Conservation (phyloP, 352 stramenopile species). For the Globisporangium megalacanthum region DNA sequence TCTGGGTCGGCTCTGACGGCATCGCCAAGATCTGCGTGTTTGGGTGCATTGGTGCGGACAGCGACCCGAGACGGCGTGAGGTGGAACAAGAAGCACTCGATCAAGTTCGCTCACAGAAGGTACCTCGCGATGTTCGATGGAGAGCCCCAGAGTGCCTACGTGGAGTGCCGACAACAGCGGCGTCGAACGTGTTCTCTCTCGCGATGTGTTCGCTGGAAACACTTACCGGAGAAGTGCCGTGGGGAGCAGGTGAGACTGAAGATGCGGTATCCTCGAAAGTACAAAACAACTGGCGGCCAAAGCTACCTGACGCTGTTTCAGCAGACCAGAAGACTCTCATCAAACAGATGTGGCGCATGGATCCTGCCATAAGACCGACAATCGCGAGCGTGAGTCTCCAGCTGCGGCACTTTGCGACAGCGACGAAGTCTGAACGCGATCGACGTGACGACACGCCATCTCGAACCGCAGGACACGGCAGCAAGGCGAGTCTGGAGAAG, state of each 20-base stretch:
- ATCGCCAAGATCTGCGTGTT: conserved; percentile 4
- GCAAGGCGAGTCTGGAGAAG: neutral
- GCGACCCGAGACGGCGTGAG: neutral
- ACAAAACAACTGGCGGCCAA: neutral
- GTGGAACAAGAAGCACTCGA: neutral
- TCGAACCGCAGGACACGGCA: neutral
- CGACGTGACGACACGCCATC: neutral
- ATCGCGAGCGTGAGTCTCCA: too few species aligned
- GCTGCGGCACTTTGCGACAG: neutral
- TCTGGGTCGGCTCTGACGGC: conserved; percentile 4
- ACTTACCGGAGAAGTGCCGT: conserved; percentile 2
- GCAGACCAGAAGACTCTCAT: neutral
- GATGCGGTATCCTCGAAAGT: neutral
- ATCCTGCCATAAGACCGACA: neutral
- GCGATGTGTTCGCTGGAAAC: conserved; percentile 6
- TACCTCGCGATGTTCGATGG: neutral
- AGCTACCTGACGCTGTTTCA: neutral
- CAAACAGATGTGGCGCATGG: neutral
- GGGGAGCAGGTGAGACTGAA: neutral
- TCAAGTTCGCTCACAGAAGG: neutral
- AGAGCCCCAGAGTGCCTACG: conserved; percentile 1
- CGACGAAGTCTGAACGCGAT: neutral
- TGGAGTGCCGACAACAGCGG: neutral
- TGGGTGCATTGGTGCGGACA: neutral
- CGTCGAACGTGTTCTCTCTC: conserved; percentile 3